Evolutionary conservation across 148 eudicot genomes (phyloP).

Genomic region (Agrostemma githago): DNA sequence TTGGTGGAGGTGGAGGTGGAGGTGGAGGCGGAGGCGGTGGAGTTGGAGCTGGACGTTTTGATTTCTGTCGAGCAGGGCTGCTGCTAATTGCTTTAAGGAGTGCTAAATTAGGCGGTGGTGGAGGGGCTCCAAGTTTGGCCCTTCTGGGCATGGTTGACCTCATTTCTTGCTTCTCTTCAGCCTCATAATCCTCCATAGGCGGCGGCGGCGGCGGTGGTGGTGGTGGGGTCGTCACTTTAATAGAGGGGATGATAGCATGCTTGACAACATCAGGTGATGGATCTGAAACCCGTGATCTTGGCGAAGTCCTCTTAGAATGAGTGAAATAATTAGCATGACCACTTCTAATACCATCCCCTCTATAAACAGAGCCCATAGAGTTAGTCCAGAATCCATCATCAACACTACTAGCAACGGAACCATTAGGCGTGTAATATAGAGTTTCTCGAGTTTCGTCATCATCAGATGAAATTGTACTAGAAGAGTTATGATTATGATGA

Average conservation of each 20-base stretch:
- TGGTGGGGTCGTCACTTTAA: conserved; percentile 37
- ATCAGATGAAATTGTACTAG: conserved; percentile 47
- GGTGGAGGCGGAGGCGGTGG: conserved; percentile 39
- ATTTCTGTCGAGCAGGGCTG: conserved; percentile 32
- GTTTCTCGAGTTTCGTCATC: conserved; percentile 66
- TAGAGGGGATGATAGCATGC: conserved; percentile 54
- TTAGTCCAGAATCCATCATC: conserved; percentile 46
- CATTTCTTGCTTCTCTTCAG: conserved; percentile 15
- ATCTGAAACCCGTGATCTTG: conserved; percentile 46
- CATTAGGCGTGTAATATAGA: conserved; percentile 64
- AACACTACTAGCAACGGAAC: conserved; percentile 63
- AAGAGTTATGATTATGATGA: conserved; percentile 19
- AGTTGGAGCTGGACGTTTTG: conserved; percentile 27
- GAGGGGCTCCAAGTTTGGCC: conserved; percentile 46
- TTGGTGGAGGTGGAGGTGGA: conserved; percentile 34
- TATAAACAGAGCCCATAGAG: conserved; percentile 25
- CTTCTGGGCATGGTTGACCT: conserved; percentile 51
- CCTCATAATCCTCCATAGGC: conserved; percentile 13
- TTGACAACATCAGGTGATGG: conserved; percentile 48
- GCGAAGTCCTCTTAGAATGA: conserved; percentile 78
- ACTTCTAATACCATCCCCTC: conserved; percentile 20
- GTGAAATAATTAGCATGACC: conserved; percentile 31
- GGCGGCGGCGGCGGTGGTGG: conserved; percentile 34
- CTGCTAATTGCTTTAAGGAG: conserved; percentile 45
- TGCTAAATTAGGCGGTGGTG: conserved; percentile 65